phyloP scores from a whole-genome alignment of 371 early-diverging fungal genomes.

The Dichotomocladium elegans region DNA sequence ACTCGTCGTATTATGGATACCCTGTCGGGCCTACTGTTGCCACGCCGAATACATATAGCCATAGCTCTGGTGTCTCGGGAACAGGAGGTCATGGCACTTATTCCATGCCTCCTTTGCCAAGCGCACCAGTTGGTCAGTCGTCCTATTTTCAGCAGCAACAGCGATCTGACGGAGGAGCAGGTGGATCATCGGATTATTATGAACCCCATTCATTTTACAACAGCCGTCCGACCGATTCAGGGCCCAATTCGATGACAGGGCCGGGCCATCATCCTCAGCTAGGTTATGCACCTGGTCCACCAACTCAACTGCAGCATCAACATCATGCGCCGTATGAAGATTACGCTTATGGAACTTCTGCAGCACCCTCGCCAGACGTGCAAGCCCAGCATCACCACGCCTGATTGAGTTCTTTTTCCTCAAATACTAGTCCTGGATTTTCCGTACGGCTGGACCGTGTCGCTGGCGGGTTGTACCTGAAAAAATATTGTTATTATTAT shows the following conservation, averaged over 20 bases:
- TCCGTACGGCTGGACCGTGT: constrained; percentile 2
- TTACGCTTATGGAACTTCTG: not conserved
- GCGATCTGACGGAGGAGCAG: too few relatives aligned
- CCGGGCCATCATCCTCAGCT: not conserved
- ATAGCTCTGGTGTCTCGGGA: too few relatives aligned
- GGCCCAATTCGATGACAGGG: too few relatives aligned
- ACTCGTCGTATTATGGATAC: constrained; percentile 18
- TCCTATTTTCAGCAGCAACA: not conserved
- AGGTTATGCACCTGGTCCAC: not conserved
- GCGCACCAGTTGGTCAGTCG: not conserved
- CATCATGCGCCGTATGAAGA: not conserved
- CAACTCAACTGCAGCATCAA: not conserved
- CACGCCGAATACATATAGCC: too few relatives aligned
- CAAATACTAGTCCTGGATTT: not conserved
- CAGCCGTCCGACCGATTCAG: too few relatives aligned
- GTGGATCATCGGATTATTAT: too few relatives aligned
- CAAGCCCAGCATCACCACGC: not conserved
- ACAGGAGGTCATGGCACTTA: too few relatives aligned
- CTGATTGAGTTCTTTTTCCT: not conserved
- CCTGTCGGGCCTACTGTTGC: too few relatives aligned
- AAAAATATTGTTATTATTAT: too few relatives aligned
- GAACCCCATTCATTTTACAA: too few relatives aligned
- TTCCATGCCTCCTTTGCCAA: not conserved
- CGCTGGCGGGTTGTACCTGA: too few relatives aligned
- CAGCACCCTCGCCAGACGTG: not conserved